Base-by-base conservation (phyloP, 2,329 filamentous ascomycete species). In the Trichoderma sp. region DNA sequence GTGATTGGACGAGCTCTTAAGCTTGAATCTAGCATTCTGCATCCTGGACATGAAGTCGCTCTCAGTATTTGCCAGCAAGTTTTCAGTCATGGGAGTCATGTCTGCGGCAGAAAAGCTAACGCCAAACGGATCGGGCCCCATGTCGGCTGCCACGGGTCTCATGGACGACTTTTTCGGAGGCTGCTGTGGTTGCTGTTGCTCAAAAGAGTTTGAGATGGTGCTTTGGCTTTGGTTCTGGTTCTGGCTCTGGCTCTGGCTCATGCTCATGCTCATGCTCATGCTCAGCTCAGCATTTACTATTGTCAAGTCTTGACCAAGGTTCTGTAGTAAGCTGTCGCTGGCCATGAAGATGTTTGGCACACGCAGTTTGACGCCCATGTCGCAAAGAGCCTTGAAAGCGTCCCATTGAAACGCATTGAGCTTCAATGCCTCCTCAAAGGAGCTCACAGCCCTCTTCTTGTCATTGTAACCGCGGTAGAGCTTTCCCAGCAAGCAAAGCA, bases 341-440 rank as follows among this genome's bases (percentile, higher is more conserved):
- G 91, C 82, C 77, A 90, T 93, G 82, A 97, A 99, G 71, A 97
- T 91, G 75, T 96, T 97, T 30, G 90, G 87, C 11, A 96, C 89
- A 68, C 92, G 89, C 66, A 98, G 86, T 72, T 89, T 90, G 55
- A 93, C 90, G 4, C 93, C 92, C 89, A 88, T 92, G 76, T 97
- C 94, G 77, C 94, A 97, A 8, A 99, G 85, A 18, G 89, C 91
- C 26, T 90, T 89, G 75, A 98, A 98, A 0, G 95, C 94, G 83
- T 99, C 96, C 96, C 96, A 99, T 87, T 97, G 96, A 79, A 98
- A 95, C 1, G 96, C 94, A 76, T 98, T 99, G 66, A 90, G 79
- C 80, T 94, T 96, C 74, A 99, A 82, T 6, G 94, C 89, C 70
- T 96, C 93, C 73, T 97, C 93, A 77, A 96, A 98, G 78, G 89